These are phyloP conservation scores for Cyberlindnera meyerae DNA, from an alignment of 805 yeast genomes.

Conservation along the genomic window DNA sequence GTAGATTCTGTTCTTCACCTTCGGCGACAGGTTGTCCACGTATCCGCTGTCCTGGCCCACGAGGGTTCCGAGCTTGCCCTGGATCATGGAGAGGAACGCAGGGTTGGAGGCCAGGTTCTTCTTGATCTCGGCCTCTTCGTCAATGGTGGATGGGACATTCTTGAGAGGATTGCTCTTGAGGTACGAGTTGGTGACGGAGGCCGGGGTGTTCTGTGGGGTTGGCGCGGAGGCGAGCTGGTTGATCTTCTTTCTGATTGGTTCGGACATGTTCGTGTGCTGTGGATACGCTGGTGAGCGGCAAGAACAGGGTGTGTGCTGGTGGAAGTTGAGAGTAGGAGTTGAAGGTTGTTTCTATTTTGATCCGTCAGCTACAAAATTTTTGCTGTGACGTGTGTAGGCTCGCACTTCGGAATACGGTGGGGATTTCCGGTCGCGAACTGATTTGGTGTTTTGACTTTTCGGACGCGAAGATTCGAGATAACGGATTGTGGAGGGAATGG, in stretches of 20 bases:
- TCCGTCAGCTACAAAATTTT: too few species aligned
- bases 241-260: conserved; percentile 73
- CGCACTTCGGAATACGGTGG: too few species aligned
- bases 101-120: conserved; percentile 69
- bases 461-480: too few species aligned
- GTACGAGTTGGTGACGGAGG: conserved; percentile 73
- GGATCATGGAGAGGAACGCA: conserved; percentile 77
- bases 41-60: conserved; percentile 89
- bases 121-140: conserved; percentile 41
- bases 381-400: too few species aligned
- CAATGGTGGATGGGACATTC: conserved; percentile 58
- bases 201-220: conserved; percentile 98
- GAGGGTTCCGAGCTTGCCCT: conserved; percentile 78
- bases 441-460: too few species aligned
- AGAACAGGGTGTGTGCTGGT: too few species aligned
- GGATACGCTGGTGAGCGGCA: too few species aligned
- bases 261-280: conserved; percentile 58
- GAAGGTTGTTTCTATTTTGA: too few species aligned
- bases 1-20: conserved; percentile 68
- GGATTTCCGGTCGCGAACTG: too few species aligned
- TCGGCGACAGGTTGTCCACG: conserved; percentile 66
- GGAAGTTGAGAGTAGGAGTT: too few species aligned
- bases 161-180: conserved; percentile 52
- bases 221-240: conserved; percentile 89
- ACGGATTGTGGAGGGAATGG: too few species aligned